Conservation (phyloP, 495 filamentous ascomycete species). For the Talaromyces adpressus region DNA sequence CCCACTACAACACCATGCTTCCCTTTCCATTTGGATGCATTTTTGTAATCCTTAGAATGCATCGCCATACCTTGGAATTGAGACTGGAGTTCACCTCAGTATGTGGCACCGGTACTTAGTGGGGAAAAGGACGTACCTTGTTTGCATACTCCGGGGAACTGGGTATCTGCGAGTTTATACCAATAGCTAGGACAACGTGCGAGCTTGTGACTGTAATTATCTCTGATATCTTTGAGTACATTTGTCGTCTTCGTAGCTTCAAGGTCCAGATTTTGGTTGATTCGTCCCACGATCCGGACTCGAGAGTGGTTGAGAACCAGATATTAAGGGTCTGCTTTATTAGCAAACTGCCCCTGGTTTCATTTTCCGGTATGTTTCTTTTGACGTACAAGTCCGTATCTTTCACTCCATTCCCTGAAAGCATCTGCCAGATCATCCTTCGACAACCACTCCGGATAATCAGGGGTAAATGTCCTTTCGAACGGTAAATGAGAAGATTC, state of each 20-base stretch:
- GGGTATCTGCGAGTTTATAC: slow-evolving; percentile 15
- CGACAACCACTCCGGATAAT: slow-evolving; percentile 23
- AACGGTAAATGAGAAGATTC: slow-evolving; percentile 27
- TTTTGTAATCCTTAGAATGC: slow-evolving; percentile 26
- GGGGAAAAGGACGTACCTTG: slow-evolving; percentile 6
- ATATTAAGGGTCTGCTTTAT: neutral
- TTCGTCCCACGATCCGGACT: slow-evolving; percentile 14
- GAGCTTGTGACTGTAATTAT: slow-evolving; percentile 6
- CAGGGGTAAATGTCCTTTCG: slow-evolving; percentile 21
- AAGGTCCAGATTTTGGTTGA: slow-evolving; percentile 19
- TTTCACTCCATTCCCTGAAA: slow-evolving; percentile 17
- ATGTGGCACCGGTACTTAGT: neutral
- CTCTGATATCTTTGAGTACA: neutral
- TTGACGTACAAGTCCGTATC: slow-evolving; percentile 20
- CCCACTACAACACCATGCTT: slow-evolving; percentile 33
- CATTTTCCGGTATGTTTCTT: neutral
- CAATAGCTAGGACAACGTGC: slow-evolving; percentile 19
- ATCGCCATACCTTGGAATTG: slow-evolving; percentile 22
- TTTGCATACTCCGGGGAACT: slow-evolving; percentile 13
- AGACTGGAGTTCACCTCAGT: neutral
- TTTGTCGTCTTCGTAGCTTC: slow-evolving; percentile 1
- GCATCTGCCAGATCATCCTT: slow-evolving; percentile 24
- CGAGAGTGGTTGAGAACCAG: slow-evolving; percentile 12
- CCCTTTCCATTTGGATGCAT: slow-evolving; percentile 20
- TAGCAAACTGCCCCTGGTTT: too few species aligned